Base-by-base conservation (phyloP, 2,329 filamentous ascomycete species). In the Neopestalotiopsis clavispora region DNA sequence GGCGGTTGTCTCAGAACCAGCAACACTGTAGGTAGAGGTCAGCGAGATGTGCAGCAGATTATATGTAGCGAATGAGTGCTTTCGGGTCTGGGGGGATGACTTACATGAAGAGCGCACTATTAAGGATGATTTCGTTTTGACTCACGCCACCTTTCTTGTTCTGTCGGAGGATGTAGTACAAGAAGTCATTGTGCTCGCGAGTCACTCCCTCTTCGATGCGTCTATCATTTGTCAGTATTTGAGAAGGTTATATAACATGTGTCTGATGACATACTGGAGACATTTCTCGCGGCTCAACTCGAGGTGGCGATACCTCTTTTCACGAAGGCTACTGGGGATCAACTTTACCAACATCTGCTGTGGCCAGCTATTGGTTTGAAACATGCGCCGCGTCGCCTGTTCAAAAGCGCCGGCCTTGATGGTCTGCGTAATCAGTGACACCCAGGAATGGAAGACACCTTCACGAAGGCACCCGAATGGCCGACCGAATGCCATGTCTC, bases 401-500 rank as follows among this genome's bases (percentile, higher is more conserved):
- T 74, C 74, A 69, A 71, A 76, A 0, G 72, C 71, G 30, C 69
- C 69, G 59, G 74, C 72, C 52, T 67, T 69, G 32, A 80, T 71
- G 57, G 74, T 73, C 5, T 76, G 68, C 1, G 76, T 72, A 56
- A 82, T 77, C 2, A 78, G 69, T 3, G 72, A 70, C 3, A 78
- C 73, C 80, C 80, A 82, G 52, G 78, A 78, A 65, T 78, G 75
- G 67, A 77, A 79, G 64, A 70, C 69, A 70, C 77, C 77, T 49
- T 74, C 71, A 34, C 78, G 70, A 17, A 83, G 72, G 67, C 77
- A 78, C 12, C 76, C 77, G 68, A 84, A 84, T 3, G 81, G 77
- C 52, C 82, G 76, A 2, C 82, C 84, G 72, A 86, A 86, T 0
- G 81, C 80, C 17, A 86, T 78, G 72, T 85, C 83, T 23, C 83